Evolutionary conservation across 495 filamentous ascomycete genomes (phyloP), one percentile per base, ranked within the genome.

Genomic region (Aeminium ludgeri): DNA sequence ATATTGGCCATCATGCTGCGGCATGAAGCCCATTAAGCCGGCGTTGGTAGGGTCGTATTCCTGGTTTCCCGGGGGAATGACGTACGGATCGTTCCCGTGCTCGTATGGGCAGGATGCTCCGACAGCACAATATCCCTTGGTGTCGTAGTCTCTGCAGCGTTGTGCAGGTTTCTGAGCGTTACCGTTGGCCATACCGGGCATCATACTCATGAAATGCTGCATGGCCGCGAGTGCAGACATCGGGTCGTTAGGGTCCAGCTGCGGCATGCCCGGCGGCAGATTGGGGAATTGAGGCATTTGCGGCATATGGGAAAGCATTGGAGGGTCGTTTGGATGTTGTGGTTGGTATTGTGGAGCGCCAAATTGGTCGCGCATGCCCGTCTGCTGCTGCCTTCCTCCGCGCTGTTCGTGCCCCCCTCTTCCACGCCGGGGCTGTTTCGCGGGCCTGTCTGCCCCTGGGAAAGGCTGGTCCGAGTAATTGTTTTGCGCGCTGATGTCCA

Each of bases 31-130:
- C 18, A 69, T 56, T 33, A 68, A 56, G 5, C 55, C 59, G 8
- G 79, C 67, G 44, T 82, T 74, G 42, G 64, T 76, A 3, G 89
- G 87, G 52, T 94, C 87, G 53, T 96, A 95, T 62, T 93, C 86
- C 66, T 74, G 72, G 49, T 66, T 60, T 28, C 59, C 60, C 38
- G 70, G 63, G 23, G 68, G 65, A 18, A 72, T 68, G 33, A 68
- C 60, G 7, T 71, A 60, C 15, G 59, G 62, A 48, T 76, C 69
- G 41, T 60, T 58, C n/a, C 76, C 80, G 53, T 96, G 87, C 54
- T 89, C 76, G 49, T 80, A 95, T 3, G 69, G 76, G 57, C 87
- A 96, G 32, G 70, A 73, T 42, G 68, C 69, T 2, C 84, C 85
- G 35, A 78, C 59, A 25, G 80, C 72, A 52, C 87, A 96, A 48